A percentile compares a stretch with the other conserved stretches of the same genome.
Evolutionary conservation across 2,329 filamentous ascomycete species (phyloP).

Genomic region (Aspergillus sp.): DNA sequence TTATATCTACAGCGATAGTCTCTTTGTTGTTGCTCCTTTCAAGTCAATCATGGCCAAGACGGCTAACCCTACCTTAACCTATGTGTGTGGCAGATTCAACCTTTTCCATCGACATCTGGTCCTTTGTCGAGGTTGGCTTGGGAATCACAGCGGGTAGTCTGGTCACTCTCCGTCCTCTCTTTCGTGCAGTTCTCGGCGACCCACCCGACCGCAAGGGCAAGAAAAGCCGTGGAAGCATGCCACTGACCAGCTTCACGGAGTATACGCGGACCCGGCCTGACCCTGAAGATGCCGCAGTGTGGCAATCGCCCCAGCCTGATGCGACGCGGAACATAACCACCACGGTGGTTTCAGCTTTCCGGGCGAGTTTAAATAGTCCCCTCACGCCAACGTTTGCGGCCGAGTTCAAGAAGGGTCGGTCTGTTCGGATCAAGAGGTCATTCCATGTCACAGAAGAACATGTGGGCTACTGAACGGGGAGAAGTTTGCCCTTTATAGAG

Average conservation of each 20-base stretch:
- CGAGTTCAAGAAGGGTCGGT: neutral
- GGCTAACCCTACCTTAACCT: neutral
- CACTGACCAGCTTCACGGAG: neutral
- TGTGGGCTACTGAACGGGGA: neutral
- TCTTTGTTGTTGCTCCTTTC: too few relatives aligned
- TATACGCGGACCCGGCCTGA: neutral
- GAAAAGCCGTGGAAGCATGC: neutral
- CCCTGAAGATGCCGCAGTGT: neutral
- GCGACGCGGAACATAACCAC: neutral
- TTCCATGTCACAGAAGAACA: neutral
- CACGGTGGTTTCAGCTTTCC: neutral
- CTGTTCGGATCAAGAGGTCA: neutral
- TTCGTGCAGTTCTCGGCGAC: slow-evolving; percentile 27
- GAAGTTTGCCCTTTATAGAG: too few relatives aligned
- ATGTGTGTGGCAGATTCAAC: slow-evolving; percentile 33
- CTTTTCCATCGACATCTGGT: slow-evolving; percentile 43
- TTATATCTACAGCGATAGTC: too few relatives aligned
- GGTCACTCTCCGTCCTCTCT: slow-evolving; percentile 49
- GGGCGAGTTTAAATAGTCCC: neutral
- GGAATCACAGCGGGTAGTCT: slow-evolving; percentile 47
- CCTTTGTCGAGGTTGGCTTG: slow-evolving; percentile 30
- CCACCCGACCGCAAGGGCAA: neutral
- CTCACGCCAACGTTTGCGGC: neutral
- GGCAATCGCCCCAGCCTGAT: neutral
- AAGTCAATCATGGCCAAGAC: too few relatives aligned